These are phyloP conservation scores for Sarocladiaceae sp. DNA, from an alignment of 2,329 filamentous ascomycete genomes.

Conservation along the genomic window DNA sequence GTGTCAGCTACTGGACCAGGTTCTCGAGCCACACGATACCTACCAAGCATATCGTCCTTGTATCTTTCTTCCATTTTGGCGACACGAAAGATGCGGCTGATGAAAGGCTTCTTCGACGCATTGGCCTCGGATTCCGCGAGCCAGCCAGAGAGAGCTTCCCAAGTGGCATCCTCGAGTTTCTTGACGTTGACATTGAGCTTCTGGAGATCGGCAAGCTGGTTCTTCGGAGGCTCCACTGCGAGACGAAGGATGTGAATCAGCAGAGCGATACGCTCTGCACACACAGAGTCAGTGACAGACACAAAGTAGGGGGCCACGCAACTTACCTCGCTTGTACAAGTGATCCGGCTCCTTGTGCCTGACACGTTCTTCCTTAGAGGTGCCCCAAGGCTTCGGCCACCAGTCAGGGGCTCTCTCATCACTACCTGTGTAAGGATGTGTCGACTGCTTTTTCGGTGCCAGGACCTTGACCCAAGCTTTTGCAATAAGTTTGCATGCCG, in stretches of 20 bases:
- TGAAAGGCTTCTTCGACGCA: constrained; percentile 46
- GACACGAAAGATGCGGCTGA: constrained; percentile 60
- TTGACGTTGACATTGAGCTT: constrained; percentile 49
- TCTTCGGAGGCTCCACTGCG: constrained; percentile 45
- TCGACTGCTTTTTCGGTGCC: constrained; percentile 73
- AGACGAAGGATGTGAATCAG: constrained; percentile 57
- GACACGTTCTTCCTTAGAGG: constrained; percentile 48
- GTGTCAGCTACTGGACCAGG: background rate
- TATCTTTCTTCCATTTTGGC: constrained; percentile 53
- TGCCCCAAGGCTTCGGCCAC: constrained; percentile 59
- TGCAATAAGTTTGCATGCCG: constrained; percentile 66
- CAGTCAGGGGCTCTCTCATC: constrained; percentile 60
- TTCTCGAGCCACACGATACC: constrained; percentile 14
- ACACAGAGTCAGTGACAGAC: constrained; percentile 11
- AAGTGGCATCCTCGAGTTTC: constrained; percentile 55
- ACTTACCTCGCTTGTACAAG: constrained; percentile 60
- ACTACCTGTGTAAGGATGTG: constrained; percentile 66
- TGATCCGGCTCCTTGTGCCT: constrained; percentile 73
- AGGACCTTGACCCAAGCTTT: constrained; percentile 75
- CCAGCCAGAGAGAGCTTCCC: constrained; percentile 53
- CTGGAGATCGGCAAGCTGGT: constrained; percentile 47
- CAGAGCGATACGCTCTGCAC: constrained; percentile 53
- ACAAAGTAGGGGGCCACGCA: background rate
- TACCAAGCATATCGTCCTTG: constrained; percentile 54
- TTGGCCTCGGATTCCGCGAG: constrained; percentile 56